Conservation (phyloP, 208 protist genomes). For the Wallacemonas collosoma region DNA sequence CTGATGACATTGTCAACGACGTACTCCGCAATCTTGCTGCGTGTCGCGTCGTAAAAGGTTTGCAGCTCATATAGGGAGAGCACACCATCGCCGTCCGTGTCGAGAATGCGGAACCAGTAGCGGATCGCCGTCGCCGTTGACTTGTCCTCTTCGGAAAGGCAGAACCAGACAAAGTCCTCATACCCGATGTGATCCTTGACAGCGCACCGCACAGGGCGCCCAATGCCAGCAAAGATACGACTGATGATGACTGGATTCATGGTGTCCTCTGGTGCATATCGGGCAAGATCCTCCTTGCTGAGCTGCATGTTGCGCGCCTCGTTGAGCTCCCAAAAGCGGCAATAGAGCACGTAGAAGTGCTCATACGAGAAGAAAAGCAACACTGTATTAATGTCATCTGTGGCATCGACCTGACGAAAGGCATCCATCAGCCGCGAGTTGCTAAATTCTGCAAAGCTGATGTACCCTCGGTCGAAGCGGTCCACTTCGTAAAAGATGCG, state of each 20-base stretch:
- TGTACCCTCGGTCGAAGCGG: conserved; percentile 71
- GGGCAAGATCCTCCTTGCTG: conserved; percentile 79
- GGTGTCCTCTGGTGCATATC: conserved; percentile 80
- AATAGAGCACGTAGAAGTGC: conserved; percentile 99
- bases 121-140: conserved; percentile 83
- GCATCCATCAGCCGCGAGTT: conserved; percentile 75
- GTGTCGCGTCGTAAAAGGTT: conserved; percentile 91
- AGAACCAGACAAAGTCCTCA: conserved; percentile 97
- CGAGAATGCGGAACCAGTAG: conserved; percentile 96
- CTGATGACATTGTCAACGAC: conserved; percentile 62
- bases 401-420: conserved; percentile 80
- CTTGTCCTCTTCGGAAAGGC: conserved; percentile 96
- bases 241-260: conserved; percentile 86
- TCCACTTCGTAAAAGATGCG: conserved; percentile 96
- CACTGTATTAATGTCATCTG: conserved; percentile 91
- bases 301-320: conserved; percentile 94
- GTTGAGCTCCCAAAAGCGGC: conserved; percentile 98
- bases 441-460: conserved; percentile 82
- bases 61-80: conserved; percentile 94
- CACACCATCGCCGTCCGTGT: conserved; percentile 95
- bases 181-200: conserved; percentile 81
- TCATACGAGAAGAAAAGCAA: conserved; percentile 98
- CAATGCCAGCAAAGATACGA: conserved; percentile 72
- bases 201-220: conserved; percentile 41
- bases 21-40: conserved; percentile 70